A percentile compares a stretch with the other conserved stretches of the same genome.
These are phyloP conservation scores for Ricinus communis DNA, from an alignment of 345 rosid species.

Conservation along the genomic window DNA sequence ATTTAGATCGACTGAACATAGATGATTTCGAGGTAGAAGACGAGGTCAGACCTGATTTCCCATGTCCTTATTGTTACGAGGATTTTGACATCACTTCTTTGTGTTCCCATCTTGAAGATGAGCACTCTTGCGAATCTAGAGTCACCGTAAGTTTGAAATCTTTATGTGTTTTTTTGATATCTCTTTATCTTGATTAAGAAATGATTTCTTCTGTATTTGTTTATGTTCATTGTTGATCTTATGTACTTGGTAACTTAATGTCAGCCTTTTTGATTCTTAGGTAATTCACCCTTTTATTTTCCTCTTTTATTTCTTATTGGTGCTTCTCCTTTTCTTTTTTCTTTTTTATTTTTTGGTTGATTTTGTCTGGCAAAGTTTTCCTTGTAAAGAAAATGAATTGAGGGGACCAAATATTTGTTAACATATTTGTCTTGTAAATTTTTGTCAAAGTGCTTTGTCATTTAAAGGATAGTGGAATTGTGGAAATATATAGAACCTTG, in stretches of 20 bases:
- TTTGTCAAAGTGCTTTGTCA: not conserved
- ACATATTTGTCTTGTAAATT: not conserved
- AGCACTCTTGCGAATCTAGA: conserved; percentile 55
- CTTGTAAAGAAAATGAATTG: not conserved
- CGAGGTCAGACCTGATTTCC: conserved; percentile 51
- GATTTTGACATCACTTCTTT: conserved; percentile 57
- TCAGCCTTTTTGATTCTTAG: too few relatives aligned
- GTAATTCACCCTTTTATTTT: not conserved
- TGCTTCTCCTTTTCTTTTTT: not conserved
- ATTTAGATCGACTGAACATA: conserved; percentile 50
- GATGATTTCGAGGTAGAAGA: conserved; percentile 64
- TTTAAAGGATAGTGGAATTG: not conserved
- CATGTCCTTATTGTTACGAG: conserved; percentile 61
- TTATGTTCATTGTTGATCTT: conserved; percentile 2
- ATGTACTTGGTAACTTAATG: too few relatives aligned
- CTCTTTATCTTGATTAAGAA: not conserved
- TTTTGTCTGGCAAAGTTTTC: not conserved
- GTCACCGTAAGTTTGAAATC: conserved; percentile 36
- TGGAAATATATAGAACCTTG: not conserved
- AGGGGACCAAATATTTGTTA: not conserved
- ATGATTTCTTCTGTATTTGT: not conserved
- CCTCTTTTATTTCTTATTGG: too few relatives aligned
- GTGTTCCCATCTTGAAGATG: conserved; percentile 64
- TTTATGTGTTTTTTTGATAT: not conserved
- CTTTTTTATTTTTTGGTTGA: not conserved